A percentile compares a stretch with the other conserved stretches of the same genome.
These are phyloP conservation scores for Mesembryanthemum crystallinum DNA, from an alignment of 148 eudicot genomes.

Conservation along the genomic window DNA sequence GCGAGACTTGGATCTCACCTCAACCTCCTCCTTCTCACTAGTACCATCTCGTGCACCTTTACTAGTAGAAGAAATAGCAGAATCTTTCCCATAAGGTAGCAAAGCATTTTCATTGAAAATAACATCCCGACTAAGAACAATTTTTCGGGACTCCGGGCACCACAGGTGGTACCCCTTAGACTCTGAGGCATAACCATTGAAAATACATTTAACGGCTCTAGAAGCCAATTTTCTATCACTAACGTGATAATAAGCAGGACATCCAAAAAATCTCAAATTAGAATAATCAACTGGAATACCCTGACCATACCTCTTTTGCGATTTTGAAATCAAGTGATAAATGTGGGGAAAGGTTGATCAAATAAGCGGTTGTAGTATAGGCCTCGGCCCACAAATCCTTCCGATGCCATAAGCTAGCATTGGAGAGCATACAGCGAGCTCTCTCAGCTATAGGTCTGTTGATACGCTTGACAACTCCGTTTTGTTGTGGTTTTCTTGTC, in stretches of 20 bases:
- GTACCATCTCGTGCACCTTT: no score
- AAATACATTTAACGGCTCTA: not conserved
- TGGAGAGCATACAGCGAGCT: no score
- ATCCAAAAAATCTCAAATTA: no score
- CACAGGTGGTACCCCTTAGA: not conserved
- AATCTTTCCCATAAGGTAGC: not conserved
- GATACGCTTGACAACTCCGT: not conserved
- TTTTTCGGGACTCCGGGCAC: not conserved
- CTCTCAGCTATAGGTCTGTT: not conserved
- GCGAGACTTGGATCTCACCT: not conserved
- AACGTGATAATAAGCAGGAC: no score
- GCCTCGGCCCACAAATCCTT: no score
- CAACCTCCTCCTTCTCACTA: not conserved
- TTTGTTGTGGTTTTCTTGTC: not conserved
- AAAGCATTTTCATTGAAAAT: not conserved
- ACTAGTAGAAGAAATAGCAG: not conserved
- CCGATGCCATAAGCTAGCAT: no score
- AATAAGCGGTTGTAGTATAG: no score
- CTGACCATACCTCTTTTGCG: no score
- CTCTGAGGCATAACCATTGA: not conserved
- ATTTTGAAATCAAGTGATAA: no score
- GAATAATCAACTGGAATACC: no score
- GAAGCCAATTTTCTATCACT: not conserved
- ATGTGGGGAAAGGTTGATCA: not conserved
- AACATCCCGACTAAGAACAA: not conserved